Evolutionary conservation across 805 yeast genomes (phyloP), one percentile per base, ranked within the genome.

Genomic region (Priceomyces carsonii): DNA sequence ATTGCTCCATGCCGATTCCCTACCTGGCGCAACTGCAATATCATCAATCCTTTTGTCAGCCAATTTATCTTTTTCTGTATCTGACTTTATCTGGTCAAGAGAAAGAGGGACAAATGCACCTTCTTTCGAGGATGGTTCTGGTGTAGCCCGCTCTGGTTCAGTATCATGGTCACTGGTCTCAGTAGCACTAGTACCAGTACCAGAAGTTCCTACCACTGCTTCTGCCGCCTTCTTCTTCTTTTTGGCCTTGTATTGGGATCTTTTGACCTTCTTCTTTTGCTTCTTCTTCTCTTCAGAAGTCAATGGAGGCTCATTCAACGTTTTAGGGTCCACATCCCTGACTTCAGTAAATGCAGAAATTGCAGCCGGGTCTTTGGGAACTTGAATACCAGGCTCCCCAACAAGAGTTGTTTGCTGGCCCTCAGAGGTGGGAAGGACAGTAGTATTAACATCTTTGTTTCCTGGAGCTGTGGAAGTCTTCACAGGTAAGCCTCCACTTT

Each of bases 341-440:
- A 80, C 70, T 46, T 79, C 74, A 30, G 63, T 59, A 52, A 88
- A 83, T 32, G 80, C 95, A 40, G 75, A 67, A 49, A 86, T 76
- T n/a, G 77, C 71, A 28, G 71, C 73, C 13, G 86, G 73, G 52
- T 84, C 74, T 26, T 64, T 50, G 31, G 91, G 91, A 46, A 84
- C 56, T 24, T 67, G 74, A 41, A 85, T 71, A 30, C 95, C 95
- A 18, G 93, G 88, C 51, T 84, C 90, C 32, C 87, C 85, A 23
- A 68, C 45, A 36, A 73, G 48, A 6, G 71, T 57, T 39, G 64
- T 62, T 35, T 61, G 68, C 25, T 51, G 34, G 13, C 51, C 56
- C 39, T 59, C 69, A 20, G 50, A 38, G 8, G 48, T 36, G 13
- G 73, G 71, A 53, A 65, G 40, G 19, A 64, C 73, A 19, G 71